Evolutionary conservation across 345 rosid genomes (phyloP).

Genomic region (Raphanus raphanistrum): DNA sequence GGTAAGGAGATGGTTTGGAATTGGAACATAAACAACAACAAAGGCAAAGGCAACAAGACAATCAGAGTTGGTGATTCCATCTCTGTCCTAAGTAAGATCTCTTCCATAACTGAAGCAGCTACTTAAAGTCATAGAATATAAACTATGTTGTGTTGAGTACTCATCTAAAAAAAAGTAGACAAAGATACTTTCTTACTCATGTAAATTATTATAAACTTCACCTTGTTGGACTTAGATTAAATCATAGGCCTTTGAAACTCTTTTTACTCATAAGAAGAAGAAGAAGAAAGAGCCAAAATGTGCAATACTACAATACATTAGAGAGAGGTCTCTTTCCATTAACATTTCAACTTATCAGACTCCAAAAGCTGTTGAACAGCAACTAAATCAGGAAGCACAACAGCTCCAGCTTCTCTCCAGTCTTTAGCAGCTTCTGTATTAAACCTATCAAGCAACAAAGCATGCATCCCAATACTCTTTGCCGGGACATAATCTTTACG

Average conservation of each 20-base stretch:
- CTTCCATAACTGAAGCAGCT: slow-evolving; percentile 74
- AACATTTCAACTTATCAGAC: slow-evolving; percentile 46
- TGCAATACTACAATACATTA: slow-evolving; percentile 28
- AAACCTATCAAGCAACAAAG: slow-evolving; percentile 83
- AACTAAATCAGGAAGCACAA: slow-evolving; percentile 77
- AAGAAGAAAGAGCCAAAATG: slow-evolving; percentile 12
- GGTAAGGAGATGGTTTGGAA: slow-evolving; percentile 67
- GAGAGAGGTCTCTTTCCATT: slow-evolving; percentile 10
- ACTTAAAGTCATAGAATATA: slow-evolving; percentile 38
- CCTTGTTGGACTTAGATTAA: not conserved
- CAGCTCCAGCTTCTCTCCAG: slow-evolving; percentile 78
- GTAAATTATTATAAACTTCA: not conserved
- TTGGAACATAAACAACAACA: slow-evolving; percentile 39
- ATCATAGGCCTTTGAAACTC: not conserved
- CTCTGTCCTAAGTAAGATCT: slow-evolving; percentile 47
- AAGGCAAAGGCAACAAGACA: slow-evolving; percentile 50
- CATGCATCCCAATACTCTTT: slow-evolving; percentile 84
- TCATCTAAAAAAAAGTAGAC: slow-evolving; percentile 5
- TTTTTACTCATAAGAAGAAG: slow-evolving; percentile 5
- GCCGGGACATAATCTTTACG: slow-evolving; percentile 88
- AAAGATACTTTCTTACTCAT: not conserved
- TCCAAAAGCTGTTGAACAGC: slow-evolving; percentile 64
- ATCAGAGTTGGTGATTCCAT: slow-evolving; percentile 76
- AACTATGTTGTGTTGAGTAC: slow-evolving; percentile 15
- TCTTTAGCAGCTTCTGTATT: slow-evolving; percentile 74